Base-by-base conservation (phyloP, 2,329 filamentous ascomycete genomes). In the Colletotrichum lindemuthianum region DNA sequence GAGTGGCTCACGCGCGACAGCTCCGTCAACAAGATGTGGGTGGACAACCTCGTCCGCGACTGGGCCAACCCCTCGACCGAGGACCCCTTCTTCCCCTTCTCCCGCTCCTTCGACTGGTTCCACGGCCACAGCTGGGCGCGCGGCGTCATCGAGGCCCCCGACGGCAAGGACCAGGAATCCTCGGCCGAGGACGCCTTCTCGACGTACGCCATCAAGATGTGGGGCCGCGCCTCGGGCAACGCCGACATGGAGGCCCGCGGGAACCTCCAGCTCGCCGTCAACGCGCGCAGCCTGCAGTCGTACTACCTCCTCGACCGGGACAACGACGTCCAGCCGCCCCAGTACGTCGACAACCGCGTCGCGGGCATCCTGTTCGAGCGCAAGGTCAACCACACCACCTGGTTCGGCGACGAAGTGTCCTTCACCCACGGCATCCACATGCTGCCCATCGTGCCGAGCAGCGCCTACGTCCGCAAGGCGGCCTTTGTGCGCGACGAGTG, bases 111-210 rank as follows among this genome's bases (percentile, higher is more conserved):
- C 71, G 92, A 96, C 76, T 96, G 91, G 90, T 96, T 86, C 75
- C 86, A 93, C 72, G 93, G 92, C 1, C 92, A 96, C 79, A 91
- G 88, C 49, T 95, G 92, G 91, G 92, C 92, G 0, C 91, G 90
- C 53, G 90, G 90, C 0, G 76, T 92, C 3, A 88, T 86, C 67
- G 86, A 89, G 65, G 81, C 83, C 13, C 78, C 78, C 15, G 88
- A 92, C 72, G 89, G 90, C 52, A 91, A 91, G 75, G 78, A 92
- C 70, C 82, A 91, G 75, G 92, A 96, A 74, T 92, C 90, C n/a
- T 90, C 88, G 15, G 92, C 90, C 0, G 92, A 96, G 77, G 93
- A 96, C 74, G 86, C 86, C 47, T 91, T 95, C 84, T 89, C 90
- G 60, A 86, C 87, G 7, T 95, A 93, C 74, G 90, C 89, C 0